Conservation (phyloP, 2,329 filamentous ascomycete species). For the Phaeosphaeriaceae sp. region DNA sequence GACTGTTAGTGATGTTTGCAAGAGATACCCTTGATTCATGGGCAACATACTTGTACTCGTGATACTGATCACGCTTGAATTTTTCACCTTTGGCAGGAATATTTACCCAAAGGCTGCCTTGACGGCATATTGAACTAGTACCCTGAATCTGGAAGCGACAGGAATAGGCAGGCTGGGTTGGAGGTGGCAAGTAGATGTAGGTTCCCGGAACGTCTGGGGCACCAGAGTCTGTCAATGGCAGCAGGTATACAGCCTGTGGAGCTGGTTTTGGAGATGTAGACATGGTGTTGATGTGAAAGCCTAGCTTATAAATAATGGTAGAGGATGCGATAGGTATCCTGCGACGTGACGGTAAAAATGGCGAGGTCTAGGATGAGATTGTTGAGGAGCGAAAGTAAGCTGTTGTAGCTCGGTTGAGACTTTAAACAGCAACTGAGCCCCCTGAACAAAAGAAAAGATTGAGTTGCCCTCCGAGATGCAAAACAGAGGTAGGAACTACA, state of each 20-base stretch:
- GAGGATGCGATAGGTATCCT: conserved; percentile 16
- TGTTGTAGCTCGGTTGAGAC: conserved; percentile 6
- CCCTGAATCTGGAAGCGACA: conserved; percentile 92
- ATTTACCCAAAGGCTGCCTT: conserved; percentile 97
- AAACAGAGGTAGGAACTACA: conserved; percentile 19
- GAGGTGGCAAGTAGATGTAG: conserved; percentile 90
- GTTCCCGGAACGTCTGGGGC: conserved; percentile 86
- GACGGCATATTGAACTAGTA: conserved; percentile 90
- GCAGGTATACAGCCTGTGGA: conserved; percentile 70
- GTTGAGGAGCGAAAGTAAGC: conserved; percentile 15
- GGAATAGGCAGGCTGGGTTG: conserved; percentile 72
- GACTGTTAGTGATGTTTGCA: conserved; percentile 16
- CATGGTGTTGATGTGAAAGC: conserved; percentile 27
- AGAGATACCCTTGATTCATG: not conserved
- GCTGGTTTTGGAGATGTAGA: conserved; percentile 24
- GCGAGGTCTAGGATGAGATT: conserved; percentile 7
- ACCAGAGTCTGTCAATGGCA: conserved; percentile 91
- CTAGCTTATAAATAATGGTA: conserved; percentile 26
- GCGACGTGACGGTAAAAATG: conserved; percentile 11
- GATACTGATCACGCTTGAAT: conserved; percentile 81
- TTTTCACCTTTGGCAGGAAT: conserved; percentile 77
- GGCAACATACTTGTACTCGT: conserved; percentile 80
- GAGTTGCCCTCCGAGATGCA: conserved; percentile 24
- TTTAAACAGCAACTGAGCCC: conserved; percentile 12
- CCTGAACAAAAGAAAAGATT: conserved; percentile 21